Percentiles rank a stretch among this genome's conserved stretches.
Evolutionary conservation across 805 yeast genomes (phyloP).

Genomic region (Metschnikowia peoriensis): DNA sequence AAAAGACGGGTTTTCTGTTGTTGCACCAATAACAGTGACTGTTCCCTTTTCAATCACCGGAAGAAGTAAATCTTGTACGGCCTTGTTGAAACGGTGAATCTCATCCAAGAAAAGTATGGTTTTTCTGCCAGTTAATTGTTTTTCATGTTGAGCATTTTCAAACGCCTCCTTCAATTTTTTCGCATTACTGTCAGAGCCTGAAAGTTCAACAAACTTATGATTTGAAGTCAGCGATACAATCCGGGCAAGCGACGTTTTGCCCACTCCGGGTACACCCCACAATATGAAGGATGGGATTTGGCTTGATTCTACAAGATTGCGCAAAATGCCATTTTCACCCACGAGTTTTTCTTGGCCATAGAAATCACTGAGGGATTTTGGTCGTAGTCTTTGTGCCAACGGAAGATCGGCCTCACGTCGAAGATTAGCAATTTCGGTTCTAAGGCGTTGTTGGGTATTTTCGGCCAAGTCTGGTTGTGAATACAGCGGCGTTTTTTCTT

Average conservation of each 20-base stretch:
- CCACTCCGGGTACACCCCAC: conserved; percentile 48
- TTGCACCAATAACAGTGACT: conserved; percentile 43
- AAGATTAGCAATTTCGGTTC: conserved; percentile 9
- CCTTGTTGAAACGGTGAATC: conserved; percentile 44
- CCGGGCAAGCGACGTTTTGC: conserved; percentile 43
- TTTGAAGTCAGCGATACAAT: conserved; percentile 34
- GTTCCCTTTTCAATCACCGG: conserved; percentile 43
- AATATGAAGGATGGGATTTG: conserved; percentile 40
- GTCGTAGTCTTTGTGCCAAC: conserved; percentile 41
- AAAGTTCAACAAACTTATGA: conserved; percentile 36
- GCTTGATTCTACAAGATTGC: conserved; percentile 33
- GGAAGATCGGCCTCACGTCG: conserved; percentile 28
- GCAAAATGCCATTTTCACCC: conserved; percentile 35
- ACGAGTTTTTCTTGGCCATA: conserved; percentile 43
- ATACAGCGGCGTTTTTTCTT: not conserved
- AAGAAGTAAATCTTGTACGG: conserved; percentile 40
- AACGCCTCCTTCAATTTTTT: conserved; percentile 37
- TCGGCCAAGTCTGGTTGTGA: not conserved
- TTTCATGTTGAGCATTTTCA: conserved; percentile 36
- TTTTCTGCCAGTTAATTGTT: conserved; percentile 30
- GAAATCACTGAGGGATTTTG: conserved; percentile 37
- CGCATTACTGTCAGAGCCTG: conserved; percentile 40
- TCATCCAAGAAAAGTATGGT: conserved; percentile 41
- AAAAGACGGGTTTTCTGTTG: conserved; percentile 64
- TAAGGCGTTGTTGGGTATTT: not conserved